Evolutionary conservation across 2,329 filamentous ascomycete species (phyloP), one percentile per base, ranked within the genome.

Genomic region (Xylariaceae sp.): DNA sequence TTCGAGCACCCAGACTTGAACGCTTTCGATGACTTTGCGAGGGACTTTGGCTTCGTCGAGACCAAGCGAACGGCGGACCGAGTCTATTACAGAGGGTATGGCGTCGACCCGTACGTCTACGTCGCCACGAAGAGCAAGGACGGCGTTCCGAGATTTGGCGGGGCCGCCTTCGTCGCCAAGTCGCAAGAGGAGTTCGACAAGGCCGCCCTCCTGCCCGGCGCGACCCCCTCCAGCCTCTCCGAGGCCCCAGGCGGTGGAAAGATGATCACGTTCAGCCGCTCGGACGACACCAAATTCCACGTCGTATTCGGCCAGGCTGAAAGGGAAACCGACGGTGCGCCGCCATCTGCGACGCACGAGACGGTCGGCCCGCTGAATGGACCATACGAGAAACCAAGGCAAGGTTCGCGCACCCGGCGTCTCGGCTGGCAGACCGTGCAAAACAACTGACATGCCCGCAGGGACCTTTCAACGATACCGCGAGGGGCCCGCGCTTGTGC

Each of bases 61-160:
- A 42, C 31, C n/a, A 31, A 40, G 5, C 34, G 33, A 15, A 41
- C 27, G 2, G 43, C 45, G 1, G 51, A 59, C 28, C 55, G 44
- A 15, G 60, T 67, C 26, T 73, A 64, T 55, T 70, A 60, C 43
- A 61, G 64, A 18, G 70, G 70, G 2, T 72, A 71, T 39, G 67
- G 70, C 11, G 52, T 48, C 2, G 68, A 74, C 37, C 63, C 63
- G 19, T 74, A 65, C 39, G 51, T 68, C 2, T 71, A 72, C 42
- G 64, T 67, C 31, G 66, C 63, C 8, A 31, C 31, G 11, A 47
- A 45, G 38, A 45, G 38, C 37, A 40, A 32, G 25, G 42, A 47
- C 29, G 43, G 42, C 2, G 37, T 47, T 22, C 36, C 35, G 3
- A 39, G 31, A 19, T 56, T 54, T 32, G 27, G 42, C n/a, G 53